Evolutionary conservation across 2,329 filamentous ascomycete genomes (phyloP).

Genomic region (Cladosporium sp.): DNA sequence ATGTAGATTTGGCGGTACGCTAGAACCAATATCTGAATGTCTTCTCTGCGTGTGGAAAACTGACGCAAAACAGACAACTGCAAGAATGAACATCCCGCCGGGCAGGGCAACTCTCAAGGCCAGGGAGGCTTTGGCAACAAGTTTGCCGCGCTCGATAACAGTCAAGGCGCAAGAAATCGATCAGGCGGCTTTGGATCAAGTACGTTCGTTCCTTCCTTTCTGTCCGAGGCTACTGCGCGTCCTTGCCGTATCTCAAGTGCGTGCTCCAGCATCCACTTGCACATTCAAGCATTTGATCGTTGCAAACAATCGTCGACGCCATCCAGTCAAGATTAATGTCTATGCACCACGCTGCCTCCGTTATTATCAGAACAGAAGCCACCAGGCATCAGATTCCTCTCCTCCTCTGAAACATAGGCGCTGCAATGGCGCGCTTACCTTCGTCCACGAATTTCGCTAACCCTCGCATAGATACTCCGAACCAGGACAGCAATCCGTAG

Average conservation of each 20-base stretch:
- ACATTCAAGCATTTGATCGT: background rate
- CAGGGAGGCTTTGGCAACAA: conserved; percentile 44
- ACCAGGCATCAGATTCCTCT: too few relatives aligned
- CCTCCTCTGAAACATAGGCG: too few relatives aligned
- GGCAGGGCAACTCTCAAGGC: conserved; percentile 21
- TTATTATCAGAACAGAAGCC: too few relatives aligned
- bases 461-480: background rate
- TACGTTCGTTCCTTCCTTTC: conserved; percentile 11
- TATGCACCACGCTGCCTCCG: too few relatives aligned
- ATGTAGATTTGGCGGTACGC: conserved; percentile 62
- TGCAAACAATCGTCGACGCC: too few relatives aligned
- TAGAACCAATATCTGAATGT: background rate
- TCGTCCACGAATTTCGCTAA: background rate
- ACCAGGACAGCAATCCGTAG: conserved; percentile 8
- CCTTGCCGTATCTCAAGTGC: background rate
- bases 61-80: conserved; percentile 47
- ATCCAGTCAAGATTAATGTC: too few relatives aligned
- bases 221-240: background rate
- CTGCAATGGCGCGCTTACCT: background rate
- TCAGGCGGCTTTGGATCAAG: conserved; percentile 20
- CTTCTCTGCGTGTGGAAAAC: background rate
- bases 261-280: too few relatives aligned
- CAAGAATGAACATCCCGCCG: conserved; percentile 57
- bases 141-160: conserved; percentile 50
- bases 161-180: conserved; percentile 24